Conservation (phyloP, 2,329 filamentous ascomycete species). For the Huntiella bhutanensis region DNA sequence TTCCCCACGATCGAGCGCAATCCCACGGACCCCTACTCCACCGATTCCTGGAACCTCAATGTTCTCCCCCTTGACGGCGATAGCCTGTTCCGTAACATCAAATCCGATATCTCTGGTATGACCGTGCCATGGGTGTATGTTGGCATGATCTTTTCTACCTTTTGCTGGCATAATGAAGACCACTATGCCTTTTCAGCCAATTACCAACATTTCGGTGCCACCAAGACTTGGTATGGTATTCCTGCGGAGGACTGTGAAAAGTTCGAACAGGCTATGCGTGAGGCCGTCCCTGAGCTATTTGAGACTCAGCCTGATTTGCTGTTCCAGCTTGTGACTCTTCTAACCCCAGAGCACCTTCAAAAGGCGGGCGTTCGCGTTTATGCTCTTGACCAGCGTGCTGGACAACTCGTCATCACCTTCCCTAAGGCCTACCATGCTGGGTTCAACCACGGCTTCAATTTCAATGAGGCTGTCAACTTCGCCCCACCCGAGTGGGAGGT, state of each 20-base stretch:
- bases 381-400: constrained; percentile 86
- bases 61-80: constrained; percentile 78
- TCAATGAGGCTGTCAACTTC: constrained; percentile 98
- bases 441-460: constrained; percentile 97
- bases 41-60: constrained; percentile 91
- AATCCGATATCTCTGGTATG: constrained; percentile 97
- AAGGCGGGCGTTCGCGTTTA: constrained; percentile 88
- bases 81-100: constrained; percentile 90
- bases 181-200: constrained; percentile 97
- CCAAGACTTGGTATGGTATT: constrained; percentile 98
- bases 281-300: constrained; percentile 88
- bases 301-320: constrained; percentile 91
- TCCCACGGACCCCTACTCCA: constrained; percentile 68
- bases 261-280: constrained; percentile 87
- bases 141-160: constrained; percentile 98
- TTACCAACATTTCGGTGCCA: constrained; percentile 94
- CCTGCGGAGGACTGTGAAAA: constrained; percentile 84
- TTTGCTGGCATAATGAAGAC: constrained; percentile 98
- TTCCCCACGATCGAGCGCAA: constrained; percentile 90
- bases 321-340: constrained; percentile 90
- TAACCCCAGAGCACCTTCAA: constrained; percentile 80
- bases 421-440: constrained; percentile 94
- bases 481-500: constrained; percentile 91
- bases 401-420: constrained; percentile 91
- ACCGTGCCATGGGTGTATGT: constrained; percentile 98